Base-by-base conservation (phyloP, 345 rosid genomes). In the Aquilaria yunnanensis region DNA sequence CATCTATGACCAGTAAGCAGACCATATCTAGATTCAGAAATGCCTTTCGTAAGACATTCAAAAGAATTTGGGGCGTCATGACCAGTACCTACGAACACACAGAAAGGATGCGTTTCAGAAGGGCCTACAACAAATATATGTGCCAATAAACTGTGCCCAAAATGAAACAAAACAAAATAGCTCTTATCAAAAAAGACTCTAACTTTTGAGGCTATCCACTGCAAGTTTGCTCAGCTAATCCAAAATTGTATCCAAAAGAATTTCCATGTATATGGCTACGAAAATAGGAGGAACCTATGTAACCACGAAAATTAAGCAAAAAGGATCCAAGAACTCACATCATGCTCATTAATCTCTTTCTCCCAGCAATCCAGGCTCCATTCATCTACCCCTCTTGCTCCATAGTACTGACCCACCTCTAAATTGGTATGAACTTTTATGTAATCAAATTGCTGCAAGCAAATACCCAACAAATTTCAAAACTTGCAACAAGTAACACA, bases 51-150 rank as follows among this genome's bases (percentile, higher is more conserved):
- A 94, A 79, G 57, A 88, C 83, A 80, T 94, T 88, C 72, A 86
- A 67, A 45, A 94, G 81, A 70, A 90, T 78, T 52, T 90, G 97
- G 14, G 97, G 97, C 65, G 96, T 94, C 97, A 94, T 88, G 54
- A 94, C 97, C 62, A 94, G 56, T 51, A 94, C 91, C 99, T 90
- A 66, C 56, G 67, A 64, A 67, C 1, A 23, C 3, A 54, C 51
- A 63, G n/a, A 56, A 54, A 32, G 10, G 23, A 59, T 57, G 12
- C 5, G 12, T 4, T 14, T 37, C 4, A 52, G 2, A 37, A 16
- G 9, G 23, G 13, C 12, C 10, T 16, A 33, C 48, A 52, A 34
- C 47, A 37, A 37, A 37, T 37, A 37, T 37, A 37, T 37, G 43
- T 1, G 43, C 8, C 8, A 37, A 5, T 37, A 37, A 37, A 37